These are phyloP conservation scores for Saksenaea vasiformis DNA, from an alignment of 371 early-diverging fungal genomes.

Conservation along the genomic window DNA sequence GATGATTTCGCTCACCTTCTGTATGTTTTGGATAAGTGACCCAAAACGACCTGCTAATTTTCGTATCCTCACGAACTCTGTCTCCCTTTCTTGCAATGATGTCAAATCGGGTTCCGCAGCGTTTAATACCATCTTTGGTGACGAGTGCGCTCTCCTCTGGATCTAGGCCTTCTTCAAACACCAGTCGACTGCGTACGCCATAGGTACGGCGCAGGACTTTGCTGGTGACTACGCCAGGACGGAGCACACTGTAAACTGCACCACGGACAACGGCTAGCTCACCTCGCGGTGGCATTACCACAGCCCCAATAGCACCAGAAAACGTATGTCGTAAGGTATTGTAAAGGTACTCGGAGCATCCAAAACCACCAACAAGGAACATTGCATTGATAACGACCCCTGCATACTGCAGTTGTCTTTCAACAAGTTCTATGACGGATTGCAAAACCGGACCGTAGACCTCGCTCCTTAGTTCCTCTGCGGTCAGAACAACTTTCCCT, in stretches of 20 bases:
- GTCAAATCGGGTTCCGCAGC: constrained; percentile 35
- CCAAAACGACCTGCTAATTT: constrained; percentile 28
- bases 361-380: constrained; percentile 58
- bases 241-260: constrained; percentile 19
- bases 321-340: constrained; percentile 33
- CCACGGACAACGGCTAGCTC: constrained; percentile 34
- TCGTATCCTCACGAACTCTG: constrained; percentile 14
- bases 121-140: constrained; percentile 30
- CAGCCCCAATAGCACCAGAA: constrained; percentile 12
- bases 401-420: constrained; percentile 36
- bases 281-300: constrained; percentile 25
- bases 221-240: constrained; percentile 13
- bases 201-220: constrained; percentile 20
- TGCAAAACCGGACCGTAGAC: constrained; percentile 49
- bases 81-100: constrained; percentile 27
- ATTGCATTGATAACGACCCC: constrained; percentile 33
- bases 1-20: constrained; percentile 19
- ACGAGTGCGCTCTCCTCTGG: constrained; percentile 25
- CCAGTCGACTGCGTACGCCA: constrained; percentile 22
- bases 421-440: constrained; percentile 41
- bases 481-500: constrained; percentile 34
- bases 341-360: constrained; percentile 51
- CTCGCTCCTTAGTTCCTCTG: constrained; percentile 32
- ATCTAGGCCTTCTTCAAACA: constrained; percentile 29
- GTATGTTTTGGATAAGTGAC: constrained; percentile 31